A percentile compares a stretch with the other conserved stretches of the same genome.
These are phyloP conservation scores for Zygosaccharomyces pseudobailii DNA, from an alignment of 1,139 yeast species.

Conservation along the genomic window DNA sequence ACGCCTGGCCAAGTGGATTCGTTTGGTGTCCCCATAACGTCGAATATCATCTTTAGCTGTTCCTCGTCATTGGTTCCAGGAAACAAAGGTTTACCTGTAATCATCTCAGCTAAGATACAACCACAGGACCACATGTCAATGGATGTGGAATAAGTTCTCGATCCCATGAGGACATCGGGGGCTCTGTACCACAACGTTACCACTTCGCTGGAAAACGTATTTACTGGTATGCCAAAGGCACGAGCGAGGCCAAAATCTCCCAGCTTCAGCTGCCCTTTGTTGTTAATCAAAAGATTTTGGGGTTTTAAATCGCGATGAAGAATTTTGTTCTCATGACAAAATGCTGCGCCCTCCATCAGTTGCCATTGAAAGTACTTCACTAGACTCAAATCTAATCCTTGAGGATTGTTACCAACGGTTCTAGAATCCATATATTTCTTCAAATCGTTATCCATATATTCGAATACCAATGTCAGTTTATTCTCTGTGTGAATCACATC, in stretches of 20 bases:
- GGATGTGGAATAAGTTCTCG: conserved; percentile 90
- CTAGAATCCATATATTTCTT: conserved; percentile 86
- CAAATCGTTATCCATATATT: conserved; percentile 88
- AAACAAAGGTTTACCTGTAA: conserved; percentile 93
- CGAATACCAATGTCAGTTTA: conserved; percentile 88
- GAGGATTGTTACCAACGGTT: conserved; percentile 28
- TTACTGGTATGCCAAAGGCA: conserved; percentile 97
- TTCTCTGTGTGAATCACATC: conserved; percentile 97
- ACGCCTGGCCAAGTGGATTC: conserved; percentile 97
- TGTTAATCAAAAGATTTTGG: conserved; percentile 81
- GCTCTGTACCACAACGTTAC: conserved; percentile 98
- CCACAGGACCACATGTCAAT: conserved; percentile 99
- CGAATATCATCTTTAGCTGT: conserved; percentile 81
- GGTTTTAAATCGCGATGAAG: conserved; percentile 95
- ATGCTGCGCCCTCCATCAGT: conserved; percentile 80
- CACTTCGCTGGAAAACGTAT: conserved; percentile 94
- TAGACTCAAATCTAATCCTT: conserved; percentile 53
- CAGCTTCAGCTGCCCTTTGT: conserved; percentile 83
- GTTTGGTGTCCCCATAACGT: conserved; percentile 93
- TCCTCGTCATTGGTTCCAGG: conserved; percentile 97
- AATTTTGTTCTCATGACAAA: conserved; percentile 93
- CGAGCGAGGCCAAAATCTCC: conserved; percentile 98
- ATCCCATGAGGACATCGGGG: conserved; percentile 93
- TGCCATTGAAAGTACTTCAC: conserved; percentile 94
- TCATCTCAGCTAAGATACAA: conserved; percentile 96